These are phyloP conservation scores for Lentinula edodes DNA, from an alignment of 768 basidiomycete species.

Conservation along the genomic window DNA sequence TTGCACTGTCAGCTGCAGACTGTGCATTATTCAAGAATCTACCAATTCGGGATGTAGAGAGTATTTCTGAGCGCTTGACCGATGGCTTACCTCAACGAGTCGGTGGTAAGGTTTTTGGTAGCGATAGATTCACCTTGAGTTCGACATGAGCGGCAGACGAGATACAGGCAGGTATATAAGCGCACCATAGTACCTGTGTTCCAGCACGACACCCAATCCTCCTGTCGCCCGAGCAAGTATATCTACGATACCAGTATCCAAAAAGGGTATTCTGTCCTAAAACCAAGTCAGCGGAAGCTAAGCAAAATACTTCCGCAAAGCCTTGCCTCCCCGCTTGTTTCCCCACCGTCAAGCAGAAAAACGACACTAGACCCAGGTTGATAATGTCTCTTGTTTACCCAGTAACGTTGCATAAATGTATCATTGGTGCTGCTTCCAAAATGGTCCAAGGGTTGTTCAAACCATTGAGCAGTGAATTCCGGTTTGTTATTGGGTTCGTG, in stretches of 20 bases:
- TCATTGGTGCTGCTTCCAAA: constrained; percentile 33
- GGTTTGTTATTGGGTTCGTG: neutral
- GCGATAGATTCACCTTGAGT: constrained; percentile 65
- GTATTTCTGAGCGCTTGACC: neutral
- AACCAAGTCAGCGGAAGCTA: neutral
- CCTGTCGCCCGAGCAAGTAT: constrained; percentile 80
- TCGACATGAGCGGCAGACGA: neutral
- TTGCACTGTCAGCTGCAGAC: constrained; percentile 84
- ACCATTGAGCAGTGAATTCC: constrained; percentile 60
- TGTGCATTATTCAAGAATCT: constrained; percentile 91
- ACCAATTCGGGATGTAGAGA: constrained; percentile 5
- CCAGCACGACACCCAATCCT: constrained; percentile 88
- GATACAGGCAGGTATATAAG: neutral
- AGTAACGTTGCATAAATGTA: constrained; percentile 86
- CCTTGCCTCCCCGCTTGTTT: constrained; percentile 77
- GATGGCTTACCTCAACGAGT: constrained; percentile 58
- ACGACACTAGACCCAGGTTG: constrained; percentile 65
- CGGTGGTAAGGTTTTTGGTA: constrained; percentile 73
- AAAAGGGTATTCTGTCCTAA: constrained; percentile 47
- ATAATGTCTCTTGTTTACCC: constrained; percentile 85
- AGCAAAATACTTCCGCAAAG: constrained; percentile 28
- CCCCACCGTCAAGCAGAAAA: constrained; percentile 88
- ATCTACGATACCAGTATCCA: constrained; percentile 80
- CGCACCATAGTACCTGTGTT: constrained; percentile 86
- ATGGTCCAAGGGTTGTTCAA: constrained; percentile 85